Conservation (phyloP, 2,329 filamentous ascomycete species). For the Apiospora phragmitis region DNA sequence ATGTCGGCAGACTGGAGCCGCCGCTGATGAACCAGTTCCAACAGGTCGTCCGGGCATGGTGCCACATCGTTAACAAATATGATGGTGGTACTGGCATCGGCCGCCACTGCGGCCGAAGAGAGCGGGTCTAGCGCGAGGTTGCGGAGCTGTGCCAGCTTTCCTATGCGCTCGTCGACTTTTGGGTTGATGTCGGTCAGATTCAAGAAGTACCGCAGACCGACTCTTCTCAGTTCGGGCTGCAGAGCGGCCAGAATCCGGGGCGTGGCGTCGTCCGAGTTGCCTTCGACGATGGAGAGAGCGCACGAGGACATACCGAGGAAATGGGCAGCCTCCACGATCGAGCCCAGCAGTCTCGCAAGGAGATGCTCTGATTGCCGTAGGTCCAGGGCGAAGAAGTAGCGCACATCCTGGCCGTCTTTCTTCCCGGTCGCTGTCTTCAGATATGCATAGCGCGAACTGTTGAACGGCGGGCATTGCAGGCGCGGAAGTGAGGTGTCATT, state of each 20-base stretch:
- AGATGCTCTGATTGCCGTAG: slow-evolving; percentile 45
- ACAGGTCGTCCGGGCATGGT: slow-evolving; percentile 53
- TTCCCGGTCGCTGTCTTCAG: slow-evolving; percentile 14
- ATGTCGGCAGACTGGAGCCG: slow-evolving; percentile 49
- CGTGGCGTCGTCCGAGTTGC: slow-evolving; percentile 56
- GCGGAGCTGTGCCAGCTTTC: slow-evolving; percentile 48
- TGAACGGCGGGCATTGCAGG: slow-evolving; percentile 30
- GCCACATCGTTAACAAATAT: slow-evolving; percentile 58
- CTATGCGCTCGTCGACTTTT: slow-evolving; percentile 43
- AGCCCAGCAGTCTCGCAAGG: slow-evolving; percentile 52
- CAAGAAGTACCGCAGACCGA: slow-evolving; percentile 44
- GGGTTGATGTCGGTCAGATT: slow-evolving; percentile 45
- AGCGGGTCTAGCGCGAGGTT: slow-evolving; percentile 54
- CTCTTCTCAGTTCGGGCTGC: slow-evolving; percentile 35
- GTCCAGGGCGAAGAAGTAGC: slow-evolving; percentile 56
- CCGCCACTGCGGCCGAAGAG: slow-evolving; percentile 12
- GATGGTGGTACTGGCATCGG: slow-evolving; percentile 40
- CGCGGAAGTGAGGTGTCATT: slow-evolving; percentile 22
- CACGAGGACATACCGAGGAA: slow-evolving; percentile 53
- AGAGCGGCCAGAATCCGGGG: slow-evolving; percentile 48
- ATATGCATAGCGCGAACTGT: slow-evolving; percentile 21
- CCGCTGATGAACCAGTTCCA: slow-evolving; percentile 56
- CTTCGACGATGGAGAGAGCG: slow-evolving; percentile 56
- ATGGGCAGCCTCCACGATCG: slow-evolving; percentile 48
- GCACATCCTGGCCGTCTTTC: slow-evolving; percentile 1